phyloP scores from a whole-genome alignment of 1,139 yeast genomes.

The Entelexis sorbosivorans region DNA sequence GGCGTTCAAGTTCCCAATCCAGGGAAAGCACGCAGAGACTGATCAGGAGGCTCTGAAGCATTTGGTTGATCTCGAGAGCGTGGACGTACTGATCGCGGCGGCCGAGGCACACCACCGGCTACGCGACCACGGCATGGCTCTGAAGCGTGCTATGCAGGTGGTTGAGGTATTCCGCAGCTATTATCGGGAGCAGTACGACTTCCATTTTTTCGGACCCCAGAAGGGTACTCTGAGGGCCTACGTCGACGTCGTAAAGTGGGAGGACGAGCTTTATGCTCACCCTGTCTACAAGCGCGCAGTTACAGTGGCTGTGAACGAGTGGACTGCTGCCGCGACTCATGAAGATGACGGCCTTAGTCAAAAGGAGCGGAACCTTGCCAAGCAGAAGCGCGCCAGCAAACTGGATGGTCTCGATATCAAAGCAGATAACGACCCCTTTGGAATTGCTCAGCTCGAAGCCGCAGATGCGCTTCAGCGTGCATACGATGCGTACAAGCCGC shows the following conservation, averaged over 20 bases:
- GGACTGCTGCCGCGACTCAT: conserved; percentile 36
- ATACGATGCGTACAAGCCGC: conserved; percentile 32
- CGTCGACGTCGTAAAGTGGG: conserved; percentile 68
- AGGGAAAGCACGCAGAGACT: conserved; percentile 54
- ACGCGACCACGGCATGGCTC: conserved; percentile 50
- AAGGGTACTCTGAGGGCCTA: conserved; percentile 85
- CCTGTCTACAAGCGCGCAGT: conserved; percentile 64
- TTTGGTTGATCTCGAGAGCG: conserved; percentile 80
- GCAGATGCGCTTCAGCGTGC: conserved; percentile 36
- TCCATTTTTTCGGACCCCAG: conserved; percentile 86
- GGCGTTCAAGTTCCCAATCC: conserved; percentile 72
- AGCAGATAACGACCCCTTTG: conserved; percentile 38
- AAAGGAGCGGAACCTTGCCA: conserved; percentile 11
- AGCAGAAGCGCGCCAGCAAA: conserved; percentile 29
- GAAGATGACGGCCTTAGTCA: conserved; percentile 21
- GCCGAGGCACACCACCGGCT: conserved; percentile 66
- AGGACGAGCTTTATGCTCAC: conserved; percentile 54
- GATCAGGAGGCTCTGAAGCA: conserved; percentile 57
- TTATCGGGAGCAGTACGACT: conserved; percentile 79
- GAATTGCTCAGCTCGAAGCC: conserved; percentile 32
- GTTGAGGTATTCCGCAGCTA: conserved; percentile 59
- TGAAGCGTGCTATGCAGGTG: conserved; percentile 66
- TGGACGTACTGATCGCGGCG: conserved; percentile 76
- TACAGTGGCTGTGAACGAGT: conserved; percentile 51
- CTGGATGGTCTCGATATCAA: conserved; percentile 17